Base-by-base conservation (phyloP, 805 yeast genomes). In the Candida stauntonica region DNA sequence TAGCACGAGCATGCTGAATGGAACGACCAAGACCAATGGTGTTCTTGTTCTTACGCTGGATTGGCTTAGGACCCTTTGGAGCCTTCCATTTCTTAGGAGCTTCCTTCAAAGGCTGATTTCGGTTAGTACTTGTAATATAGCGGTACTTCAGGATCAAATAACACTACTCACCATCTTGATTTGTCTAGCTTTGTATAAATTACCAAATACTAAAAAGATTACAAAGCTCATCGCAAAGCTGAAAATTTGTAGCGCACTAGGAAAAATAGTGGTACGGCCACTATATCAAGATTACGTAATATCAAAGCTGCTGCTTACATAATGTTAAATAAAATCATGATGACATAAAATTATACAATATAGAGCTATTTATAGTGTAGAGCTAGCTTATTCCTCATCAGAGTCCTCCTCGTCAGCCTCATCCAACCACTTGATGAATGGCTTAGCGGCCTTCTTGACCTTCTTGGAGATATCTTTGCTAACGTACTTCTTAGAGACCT, bases 381-480 rank as follows among this genome's bases (percentile, higher is more conserved):
- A 31, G 7, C 19, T 14, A 21, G 34, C 17, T 29, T 38, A 46
- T 33, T 55, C 60, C 31, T 57, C 63, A 33, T 60, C 65, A 33
- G 66, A 77, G n/a, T n/a, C n/a, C 48, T 79, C 86, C 50, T 78
- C 85, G 52, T 87, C 96, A 44, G 99, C 98, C 63, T 85, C 89
- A 59, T 87, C 81, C 51, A 93, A 77, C 99, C 99, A 93, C 50
- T 83, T 79, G 48, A 93, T 69, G 67, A 93, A 93, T 21, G 98
- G 95, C 67, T 88, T 89, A 45, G 97, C 97, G 32, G 96, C 93
- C 66, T 81, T 86, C 66, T 96, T 85, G 36, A 89, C 95, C 74
- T 86, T 91, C 70, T 91, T 91, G 37, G 94, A 82, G 24, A 79
- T 73, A 33, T 87, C 95, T 69, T 91, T 93, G 45, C 94, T 85